phyloP scores from a whole-genome alignment of 1,139 yeast species.

The Saccharomyces uvarum region DNA sequence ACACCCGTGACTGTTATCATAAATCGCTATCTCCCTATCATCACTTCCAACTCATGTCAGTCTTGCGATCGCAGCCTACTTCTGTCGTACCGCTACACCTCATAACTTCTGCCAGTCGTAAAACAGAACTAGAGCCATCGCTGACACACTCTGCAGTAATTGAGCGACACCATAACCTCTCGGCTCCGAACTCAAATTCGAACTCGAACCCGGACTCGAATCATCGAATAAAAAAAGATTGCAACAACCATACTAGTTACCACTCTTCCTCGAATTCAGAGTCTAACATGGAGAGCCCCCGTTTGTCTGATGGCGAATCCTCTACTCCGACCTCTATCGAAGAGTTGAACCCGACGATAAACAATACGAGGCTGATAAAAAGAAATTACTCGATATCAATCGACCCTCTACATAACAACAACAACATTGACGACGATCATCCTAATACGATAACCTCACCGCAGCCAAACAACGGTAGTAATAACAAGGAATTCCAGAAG shows the following conservation, averaged over 20 bases:
- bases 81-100: neutral
- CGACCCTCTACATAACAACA: neutral
- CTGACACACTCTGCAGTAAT: neutral
- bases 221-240: neutral
- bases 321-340: slow-evolving; percentile 24
- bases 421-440: neutral
- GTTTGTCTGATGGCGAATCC: slow-evolving; percentile 17
- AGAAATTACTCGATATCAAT: slow-evolving; percentile 1
- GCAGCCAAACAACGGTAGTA: neutral
- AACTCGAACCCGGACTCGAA: neutral
- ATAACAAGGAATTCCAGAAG: neutral
- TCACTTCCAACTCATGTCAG: neutral
- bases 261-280: slow-evolving; percentile 21
- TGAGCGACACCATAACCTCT: neutral
- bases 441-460: neutral
- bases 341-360: slow-evolving; percentile 7
- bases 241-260: slow-evolving; percentile 13
- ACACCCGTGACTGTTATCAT: neutral
- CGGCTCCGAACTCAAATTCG: neutral
- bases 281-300: slow-evolving; percentile 18
- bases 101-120: neutral
- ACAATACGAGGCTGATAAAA: neutral
- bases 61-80: neutral
- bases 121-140: neutral
- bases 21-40: neutral